Conservation (phyloP, 2,329 filamentous ascomycete genomes). For the Leptographium radiaticola region DNA sequence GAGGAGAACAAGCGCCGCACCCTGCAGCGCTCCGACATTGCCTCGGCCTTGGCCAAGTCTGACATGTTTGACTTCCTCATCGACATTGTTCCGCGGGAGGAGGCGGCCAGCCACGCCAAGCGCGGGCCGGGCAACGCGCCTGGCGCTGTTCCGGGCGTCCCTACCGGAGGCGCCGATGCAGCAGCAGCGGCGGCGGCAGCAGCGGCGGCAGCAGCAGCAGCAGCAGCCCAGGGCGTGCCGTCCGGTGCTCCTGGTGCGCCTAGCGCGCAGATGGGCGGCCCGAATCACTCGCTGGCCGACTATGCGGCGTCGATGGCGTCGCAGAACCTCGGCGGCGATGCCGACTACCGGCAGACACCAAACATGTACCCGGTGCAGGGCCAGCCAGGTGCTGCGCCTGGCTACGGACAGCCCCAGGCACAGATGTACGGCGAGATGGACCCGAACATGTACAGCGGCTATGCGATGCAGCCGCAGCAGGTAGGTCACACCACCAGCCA, state of each 20-base stretch:
- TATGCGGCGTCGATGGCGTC: slow-evolving; percentile 41
- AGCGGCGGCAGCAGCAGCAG: slow-evolving; percentile 10
- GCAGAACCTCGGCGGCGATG: slow-evolving; percentile 52
- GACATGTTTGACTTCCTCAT: slow-evolving; percentile 99
- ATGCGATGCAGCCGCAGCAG: slow-evolving; percentile 70
- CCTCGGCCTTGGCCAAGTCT: slow-evolving; percentile 86
- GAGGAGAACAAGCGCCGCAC: slow-evolving; percentile 98
- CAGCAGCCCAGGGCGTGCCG: slow-evolving; percentile 29
- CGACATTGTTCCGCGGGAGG: slow-evolving; percentile 93
- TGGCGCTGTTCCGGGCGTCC: slow-evolving; percentile 19
- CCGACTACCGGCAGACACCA: slow-evolving; percentile 67
- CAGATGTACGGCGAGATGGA: slow-evolving; percentile 73
- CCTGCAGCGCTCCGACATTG: slow-evolving; percentile 90
- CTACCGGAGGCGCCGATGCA: slow-evolving; percentile 9
- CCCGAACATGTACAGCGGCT: slow-evolving; percentile 68
- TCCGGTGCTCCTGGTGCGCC: slow-evolving; percentile 34
- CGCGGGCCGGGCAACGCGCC: slow-evolving; percentile 39
- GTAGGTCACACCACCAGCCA: slow-evolving; percentile 33
- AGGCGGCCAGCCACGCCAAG: slow-evolving; percentile 77
- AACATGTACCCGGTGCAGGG: slow-evolving; percentile 75
- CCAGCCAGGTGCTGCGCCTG: slow-evolving; percentile 55
- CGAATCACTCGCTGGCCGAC: slow-evolving; percentile 44
- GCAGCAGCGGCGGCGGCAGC: slow-evolving; percentile 8
- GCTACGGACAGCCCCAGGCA: slow-evolving; percentile 66
- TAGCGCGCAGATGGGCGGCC: slow-evolving; percentile 37